Conservation (phyloP, 2,329 filamentous ascomycete species). For the Fusarium longipes region DNA sequence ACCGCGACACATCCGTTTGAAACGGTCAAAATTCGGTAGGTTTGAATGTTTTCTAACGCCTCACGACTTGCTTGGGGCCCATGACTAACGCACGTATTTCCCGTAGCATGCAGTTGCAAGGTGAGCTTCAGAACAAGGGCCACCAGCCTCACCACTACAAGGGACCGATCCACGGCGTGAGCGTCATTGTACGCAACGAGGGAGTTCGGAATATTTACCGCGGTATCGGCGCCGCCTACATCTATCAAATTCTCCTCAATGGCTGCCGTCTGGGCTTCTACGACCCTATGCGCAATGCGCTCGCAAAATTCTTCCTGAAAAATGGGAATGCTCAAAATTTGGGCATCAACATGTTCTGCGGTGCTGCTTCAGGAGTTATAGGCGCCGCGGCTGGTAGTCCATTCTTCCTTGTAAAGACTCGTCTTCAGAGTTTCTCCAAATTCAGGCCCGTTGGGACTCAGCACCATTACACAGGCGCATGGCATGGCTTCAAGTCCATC, state of each 20-base stretch:
- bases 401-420: conserved; percentile 98
- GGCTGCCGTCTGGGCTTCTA: conserved; percentile 98
- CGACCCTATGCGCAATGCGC: conserved; percentile 83
- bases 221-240: conserved; percentile 90
- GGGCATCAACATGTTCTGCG: conserved; percentile 92
- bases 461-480: conserved; percentile 87
- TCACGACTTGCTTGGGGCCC: not conserved
- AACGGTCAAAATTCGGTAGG: conserved; percentile 96
- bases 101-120: conserved; percentile 88
- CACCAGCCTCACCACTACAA: conserved; percentile 89
- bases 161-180: conserved; percentile 90
- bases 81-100: conserved; percentile 10
- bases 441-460: conserved; percentile 97
- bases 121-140: conserved; percentile 88
- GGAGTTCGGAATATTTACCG: conserved; percentile 86
- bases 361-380: conserved; percentile 87
- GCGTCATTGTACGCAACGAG: conserved; percentile 91
- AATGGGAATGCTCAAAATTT: conserved; percentile 83
- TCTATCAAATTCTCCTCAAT: conserved; percentile 96
- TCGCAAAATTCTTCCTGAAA: conserved; percentile 77
- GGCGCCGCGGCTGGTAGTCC: conserved; percentile 93
- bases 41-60: conserved; percentile 20
- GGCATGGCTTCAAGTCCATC: conserved; percentile 85
- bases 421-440: conserved; percentile 92
- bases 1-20: conserved; percentile 98